These are phyloP conservation scores for Coccomyxa sp. DNA, from an alignment of 139 green algal genomes.

Conservation along the genomic window DNA sequence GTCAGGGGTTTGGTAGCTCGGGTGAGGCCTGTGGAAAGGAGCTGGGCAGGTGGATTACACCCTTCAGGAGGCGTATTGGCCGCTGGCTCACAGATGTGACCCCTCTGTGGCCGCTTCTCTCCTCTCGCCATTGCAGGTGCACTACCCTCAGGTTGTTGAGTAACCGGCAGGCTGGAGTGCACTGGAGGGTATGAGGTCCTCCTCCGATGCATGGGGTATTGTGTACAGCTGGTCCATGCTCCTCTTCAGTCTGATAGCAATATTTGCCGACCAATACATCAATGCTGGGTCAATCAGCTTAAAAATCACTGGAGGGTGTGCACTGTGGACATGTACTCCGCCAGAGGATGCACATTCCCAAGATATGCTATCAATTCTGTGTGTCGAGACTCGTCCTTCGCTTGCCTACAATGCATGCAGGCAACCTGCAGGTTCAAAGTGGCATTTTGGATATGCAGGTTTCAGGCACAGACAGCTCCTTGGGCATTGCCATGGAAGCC, in stretches of 20 bases:
- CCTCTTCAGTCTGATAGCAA: too few species aligned
- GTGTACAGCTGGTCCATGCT: too few species aligned
- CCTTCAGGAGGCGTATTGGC: slow-evolving; percentile 44
- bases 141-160: background rate
- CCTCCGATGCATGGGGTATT: too few species aligned
- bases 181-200: too few species aligned
- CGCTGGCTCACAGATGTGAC: slow-evolving; percentile 51
- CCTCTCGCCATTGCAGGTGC: background rate
- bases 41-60: slow-evolving; percentile 52
- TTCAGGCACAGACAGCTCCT: slow-evolving; percentile 24
- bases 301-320: too few species aligned
- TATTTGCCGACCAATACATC: too few species aligned
- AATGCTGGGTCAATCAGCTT: too few species aligned
- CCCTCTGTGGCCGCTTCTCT: slow-evolving; percentile 17
- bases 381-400: background rate
- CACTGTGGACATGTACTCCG: too few species aligned
- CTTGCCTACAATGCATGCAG: background rate
- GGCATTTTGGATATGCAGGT: slow-evolving; percentile 7
- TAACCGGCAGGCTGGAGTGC: background rate
- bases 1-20: background rate
- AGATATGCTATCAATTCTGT: background rate
- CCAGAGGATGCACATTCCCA: background rate
- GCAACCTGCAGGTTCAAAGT: background rate
- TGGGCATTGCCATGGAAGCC: slow-evolving; percentile 44
- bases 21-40: slow-evolving; percentile 36